A percentile compares a stretch with the other conserved stretches of the same genome.
Conservation (phyloP, 179 eudicot species). For the Nepenthes alata region DNA sequence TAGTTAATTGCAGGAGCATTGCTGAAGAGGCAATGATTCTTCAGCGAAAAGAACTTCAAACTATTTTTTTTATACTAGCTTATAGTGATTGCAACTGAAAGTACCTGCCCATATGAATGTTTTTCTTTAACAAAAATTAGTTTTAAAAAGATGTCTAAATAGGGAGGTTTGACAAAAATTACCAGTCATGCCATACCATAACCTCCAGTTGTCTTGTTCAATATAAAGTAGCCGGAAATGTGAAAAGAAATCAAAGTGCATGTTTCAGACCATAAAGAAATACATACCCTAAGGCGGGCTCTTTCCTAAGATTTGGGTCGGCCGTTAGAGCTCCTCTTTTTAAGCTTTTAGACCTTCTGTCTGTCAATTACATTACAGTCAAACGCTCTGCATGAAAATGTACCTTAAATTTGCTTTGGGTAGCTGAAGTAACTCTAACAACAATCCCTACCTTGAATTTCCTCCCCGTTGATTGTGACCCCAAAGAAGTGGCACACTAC, state of each 20-base stretch:
- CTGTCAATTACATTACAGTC: not conserved
- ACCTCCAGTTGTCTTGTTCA: constrained; percentile 84
- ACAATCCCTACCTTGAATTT: constrained; percentile 79
- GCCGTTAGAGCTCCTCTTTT: too few species aligned
- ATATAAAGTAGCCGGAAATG: constrained; percentile 76
- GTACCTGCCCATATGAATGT: too few species aligned
- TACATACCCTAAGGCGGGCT: too few species aligned
- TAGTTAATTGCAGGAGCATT: too few species aligned
- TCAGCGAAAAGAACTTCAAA: too few species aligned
- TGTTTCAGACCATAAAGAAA: not conserved
- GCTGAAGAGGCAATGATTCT: too few species aligned
- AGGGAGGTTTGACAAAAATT: constrained; percentile 1
- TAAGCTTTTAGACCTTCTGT: too few species aligned
- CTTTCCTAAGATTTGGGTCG: too few species aligned
- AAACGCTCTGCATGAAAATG: not conserved
- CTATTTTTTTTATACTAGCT: too few species aligned
- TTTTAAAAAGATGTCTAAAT: not conserved
- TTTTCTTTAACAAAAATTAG: too few species aligned
- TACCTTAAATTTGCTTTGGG: constrained; percentile 99
- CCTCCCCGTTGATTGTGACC: constrained; percentile 81
- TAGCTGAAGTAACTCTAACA: constrained; percentile 88
- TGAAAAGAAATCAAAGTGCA: constrained; percentile 1
- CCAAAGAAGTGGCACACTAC: constrained; percentile 96
- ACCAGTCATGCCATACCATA: constrained; percentile 94
- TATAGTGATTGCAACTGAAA: too few species aligned